phyloP scores from a whole-genome alignment of 805 yeast species.

The Ogataea saltuana region DNA sequence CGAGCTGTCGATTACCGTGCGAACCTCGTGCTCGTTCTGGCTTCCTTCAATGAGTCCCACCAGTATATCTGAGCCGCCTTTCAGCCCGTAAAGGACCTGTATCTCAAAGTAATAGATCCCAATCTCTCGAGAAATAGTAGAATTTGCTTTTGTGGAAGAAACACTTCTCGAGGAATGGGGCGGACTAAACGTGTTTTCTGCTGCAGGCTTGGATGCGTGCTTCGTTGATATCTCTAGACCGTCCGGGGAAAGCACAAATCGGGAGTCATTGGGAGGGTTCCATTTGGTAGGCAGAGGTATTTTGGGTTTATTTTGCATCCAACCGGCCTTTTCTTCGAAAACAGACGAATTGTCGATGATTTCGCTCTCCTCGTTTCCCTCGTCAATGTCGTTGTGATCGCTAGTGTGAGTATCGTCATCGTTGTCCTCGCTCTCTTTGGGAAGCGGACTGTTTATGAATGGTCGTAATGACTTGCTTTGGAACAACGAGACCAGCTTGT shows the following conservation, averaged over 20 bases:
- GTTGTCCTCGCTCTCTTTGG: slow-evolving; percentile 12
- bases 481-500: slow-evolving; percentile 16
- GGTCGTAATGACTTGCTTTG: slow-evolving; percentile 14
- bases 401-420: slow-evolving; percentile 12
- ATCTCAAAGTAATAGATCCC: slow-evolving; percentile 56
- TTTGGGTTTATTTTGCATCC: neutral
- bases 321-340: slow-evolving; percentile 5
- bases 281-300: slow-evolving; percentile 32
- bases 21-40: slow-evolving; percentile 12
- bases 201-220: slow-evolving; percentile 18
- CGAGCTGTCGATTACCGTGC: slow-evolving; percentile 5
- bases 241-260: slow-evolving; percentile 23
- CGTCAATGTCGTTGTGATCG: neutral
- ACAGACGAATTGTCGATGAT: slow-evolving; percentile 14
- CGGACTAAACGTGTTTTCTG: slow-evolving; percentile 11
- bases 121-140: slow-evolving; percentile 39
- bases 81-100: slow-evolving; percentile 38
- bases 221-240: slow-evolving; percentile 30
- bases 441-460: slow-evolving; percentile 1
- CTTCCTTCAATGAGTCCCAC: slow-evolving; percentile 45
- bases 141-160: slow-evolving; percentile 35
- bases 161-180: slow-evolving; percentile 16
- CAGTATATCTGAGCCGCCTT: slow-evolving; percentile 41
- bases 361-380: slow-evolving; percentile 13
- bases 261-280: slow-evolving; percentile 22